Percentiles rank a stretch among this genome's conserved stretches.
phyloP scores from a whole-genome alignment of 2,329 filamentous ascomycete species.

The Trichoderma hamatum region DNA sequence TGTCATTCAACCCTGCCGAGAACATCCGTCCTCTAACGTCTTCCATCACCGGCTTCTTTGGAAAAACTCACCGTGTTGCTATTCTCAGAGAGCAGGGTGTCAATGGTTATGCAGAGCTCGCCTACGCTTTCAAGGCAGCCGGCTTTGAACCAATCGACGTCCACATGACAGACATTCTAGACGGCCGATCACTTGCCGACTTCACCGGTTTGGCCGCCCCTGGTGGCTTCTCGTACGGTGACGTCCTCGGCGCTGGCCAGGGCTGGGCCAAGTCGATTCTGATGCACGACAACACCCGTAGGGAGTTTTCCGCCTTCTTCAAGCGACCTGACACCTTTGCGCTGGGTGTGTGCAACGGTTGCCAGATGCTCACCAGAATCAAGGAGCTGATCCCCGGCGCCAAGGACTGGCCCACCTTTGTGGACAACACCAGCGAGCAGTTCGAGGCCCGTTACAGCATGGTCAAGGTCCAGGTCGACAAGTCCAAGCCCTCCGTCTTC shows the following conservation, averaged over 20 bases:
- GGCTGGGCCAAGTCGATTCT: conserved; percentile 96
- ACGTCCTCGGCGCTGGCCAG: conserved; percentile 83
- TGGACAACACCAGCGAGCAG: conserved; percentile 81
- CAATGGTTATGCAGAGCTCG: conserved; percentile 97
- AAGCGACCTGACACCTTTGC: conserved; percentile 85
- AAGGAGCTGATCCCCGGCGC: conserved; percentile 87
- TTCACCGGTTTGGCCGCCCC: conserved; percentile 93
- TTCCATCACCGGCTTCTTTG: conserved; percentile 55
- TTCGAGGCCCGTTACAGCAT: conserved; percentile 88
- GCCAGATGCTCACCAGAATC: conserved; percentile 83
- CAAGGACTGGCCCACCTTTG: conserved; percentile 80
- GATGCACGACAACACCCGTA: conserved; percentile 74
- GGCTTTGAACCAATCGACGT: conserved; percentile 92
- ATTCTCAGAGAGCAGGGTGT: conserved; percentile 95
- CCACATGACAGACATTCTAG: conserved; percentile 93
- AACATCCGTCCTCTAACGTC: conserved; percentile 65
- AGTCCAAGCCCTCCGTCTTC: conserved; percentile 71
- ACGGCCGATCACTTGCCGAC: conserved; percentile 74
- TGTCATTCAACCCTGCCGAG: conserved; percentile 79
- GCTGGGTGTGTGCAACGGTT: conserved; percentile 95
- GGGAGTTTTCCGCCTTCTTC: conserved; percentile 85
- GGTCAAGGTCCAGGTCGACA: conserved; percentile 71
- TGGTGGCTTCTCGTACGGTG: conserved; percentile 94
- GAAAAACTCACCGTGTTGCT: conserved; percentile 72
- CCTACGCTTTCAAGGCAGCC: conserved; percentile 88